Evolutionary conservation across 768 basidiomycete genomes (phyloP), one percentile per base, ranked within the genome.

Genomic region (Suillus fuscotomentosus): DNA sequence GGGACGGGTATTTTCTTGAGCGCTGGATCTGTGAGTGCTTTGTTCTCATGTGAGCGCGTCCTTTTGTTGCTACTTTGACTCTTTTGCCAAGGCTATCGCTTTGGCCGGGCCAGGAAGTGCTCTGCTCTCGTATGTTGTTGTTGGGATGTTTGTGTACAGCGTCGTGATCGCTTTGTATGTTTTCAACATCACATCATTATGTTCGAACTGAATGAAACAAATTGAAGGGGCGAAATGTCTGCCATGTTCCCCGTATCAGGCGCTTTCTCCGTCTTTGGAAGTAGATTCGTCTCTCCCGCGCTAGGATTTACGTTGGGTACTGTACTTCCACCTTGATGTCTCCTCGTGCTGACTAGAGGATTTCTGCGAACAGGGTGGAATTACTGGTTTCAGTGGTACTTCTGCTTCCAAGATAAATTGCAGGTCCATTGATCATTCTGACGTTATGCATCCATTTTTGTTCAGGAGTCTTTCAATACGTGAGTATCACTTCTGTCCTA

Each of bases 1-100:
- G 84, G 84, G n/a, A 84, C 83, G 2, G 85, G 86, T 57, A 85
- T 87, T 50, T 87, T 87, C 69, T 75, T 87, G 70, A 84, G 85
- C 70, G 84, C 84, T 45, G 87, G 85, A 55, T 81, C 83, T 56
- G 83, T 83, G 60, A 48, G 82, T 27, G 27, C 41, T 42, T 15
- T 57, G 36, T 60, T 43, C 20, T 50, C 15, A 4, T 27, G 22
- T 15, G 39, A 24, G n/a, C 38, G 22, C 41, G 34, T n/a, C 34
- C 36, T 38, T 38, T 42, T 48, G n/a, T 50, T 56, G 27, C 51
- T 14, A 42, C 36, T 22, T 42, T 38, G 22, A 60, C 22, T 20
- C 48, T 41, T 14, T 15, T 3, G 20, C 11, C 38, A 41, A 84
- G 82, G 81, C 86, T 5, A 81, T 88, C 36, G 79, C 82, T 5